Percentiles rank a stretch among this genome's conserved stretches.
Conservation (phyloP, 2,329 filamentous ascomycete genomes). For the Chrysoporthe deuterocubensis region DNA sequence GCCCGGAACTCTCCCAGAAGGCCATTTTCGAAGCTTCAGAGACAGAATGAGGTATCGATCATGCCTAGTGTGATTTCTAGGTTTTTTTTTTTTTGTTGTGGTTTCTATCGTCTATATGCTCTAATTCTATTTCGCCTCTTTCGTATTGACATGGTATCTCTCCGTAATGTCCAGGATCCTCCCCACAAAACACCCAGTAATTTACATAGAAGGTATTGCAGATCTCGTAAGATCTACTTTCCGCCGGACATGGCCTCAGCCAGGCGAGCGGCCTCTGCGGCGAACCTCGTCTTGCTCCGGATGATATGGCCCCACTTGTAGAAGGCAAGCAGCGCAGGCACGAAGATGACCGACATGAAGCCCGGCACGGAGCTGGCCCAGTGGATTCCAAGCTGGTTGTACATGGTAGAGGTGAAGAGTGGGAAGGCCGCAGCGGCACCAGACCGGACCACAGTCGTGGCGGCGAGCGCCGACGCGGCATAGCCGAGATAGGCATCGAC, state of each 20-base stretch:
- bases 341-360: constrained; percentile 71
- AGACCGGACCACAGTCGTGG: constrained; percentile 75
- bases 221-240: constrained; percentile 12
- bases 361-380: constrained; percentile 81
- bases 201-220: neutral
- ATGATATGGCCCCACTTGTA: constrained; percentile 65
- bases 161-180: neutral
- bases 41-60: too few species aligned
- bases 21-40: too few species aligned
- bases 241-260: constrained; percentile 27
- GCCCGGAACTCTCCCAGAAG: too few species aligned
- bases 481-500: constrained; percentile 81
- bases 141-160: constrained; percentile 5
- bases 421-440: constrained; percentile 79
- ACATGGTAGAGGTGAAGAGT: constrained; percentile 75
- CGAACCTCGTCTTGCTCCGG: constrained; percentile 52
- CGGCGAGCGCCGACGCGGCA: constrained; percentile 78
- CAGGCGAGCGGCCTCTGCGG: constrained; percentile 23
- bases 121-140: neutral
- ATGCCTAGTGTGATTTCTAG: too few species aligned
- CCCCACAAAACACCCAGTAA: neutral
- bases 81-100: neutral
- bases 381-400: constrained; percentile 68
- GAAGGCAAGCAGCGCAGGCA: constrained; percentile 82
- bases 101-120: neutral